Base-by-base conservation (phyloP, 129 eudicot genomes). In the Flaveria bidentis region DNA sequence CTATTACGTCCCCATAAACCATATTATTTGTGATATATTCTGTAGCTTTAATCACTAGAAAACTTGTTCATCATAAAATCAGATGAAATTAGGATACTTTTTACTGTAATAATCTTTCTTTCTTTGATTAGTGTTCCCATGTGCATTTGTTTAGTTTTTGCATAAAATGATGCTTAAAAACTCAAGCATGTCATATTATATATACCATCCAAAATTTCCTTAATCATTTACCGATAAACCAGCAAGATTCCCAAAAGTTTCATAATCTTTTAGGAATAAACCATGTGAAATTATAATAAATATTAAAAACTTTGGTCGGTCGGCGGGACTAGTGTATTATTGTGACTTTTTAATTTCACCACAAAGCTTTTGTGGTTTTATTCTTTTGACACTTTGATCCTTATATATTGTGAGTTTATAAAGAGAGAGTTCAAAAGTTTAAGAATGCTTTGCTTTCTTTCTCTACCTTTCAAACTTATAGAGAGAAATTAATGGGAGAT, bases 1-100 rank as follows among this genome's bases (percentile, higher is more conserved):
- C 84, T n/a, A 26, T 52, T 6, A 18, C 3, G 23, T 69, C 76
- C 49, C 47, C 73, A 4, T 65, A 67, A 72, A 72, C 50, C 60
- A 14, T 3, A 62, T 62, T 26, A 62, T 26, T 62, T 62, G 67
- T 62, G 44, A 62, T 12, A 62, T 13, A 62, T 18, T 17, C 12
- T 55, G 25, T 55, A 55, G 61, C 1, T 17, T n/a, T 55, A 55
- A 55, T 55, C 61, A 55, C 26, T 55, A 55, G 30, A 2, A 17
- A 55, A 55, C 4, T 55, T 18, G 61, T 52, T 52, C 58, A 47
- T 47, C 22, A 0, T 12, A 47, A 51, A 50, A 16, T 5, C 57
- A 51, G 57, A 51, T 14, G 57, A 51, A 51, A 17, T 55, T 8
- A 55, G 12, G 61, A 55, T 4, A 13, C 17, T 16, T 52, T 52